These are phyloP conservation scores for Pueraria montana DNA, from an alignment of 306 rosid genomes.

Conservation along the genomic window DNA sequence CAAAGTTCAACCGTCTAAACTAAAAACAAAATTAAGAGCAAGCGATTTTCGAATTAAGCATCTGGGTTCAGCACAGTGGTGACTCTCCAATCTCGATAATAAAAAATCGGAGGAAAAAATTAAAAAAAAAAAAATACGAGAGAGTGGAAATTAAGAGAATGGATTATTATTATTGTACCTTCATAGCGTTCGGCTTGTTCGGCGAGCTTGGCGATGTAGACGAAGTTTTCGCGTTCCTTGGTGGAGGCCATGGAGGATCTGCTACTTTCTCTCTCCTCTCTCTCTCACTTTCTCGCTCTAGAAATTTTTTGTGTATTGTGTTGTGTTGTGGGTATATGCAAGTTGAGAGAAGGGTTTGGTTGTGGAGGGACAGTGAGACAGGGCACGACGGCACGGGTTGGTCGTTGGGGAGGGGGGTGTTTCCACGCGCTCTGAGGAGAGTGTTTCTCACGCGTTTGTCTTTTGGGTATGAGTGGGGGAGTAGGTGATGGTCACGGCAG, in stretches of 20 bases:
- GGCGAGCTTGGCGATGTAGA: constrained; percentile 75
- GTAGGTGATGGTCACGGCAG: neutral
- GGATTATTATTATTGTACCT: constrained; percentile 23
- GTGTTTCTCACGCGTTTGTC: constrained; percentile 24
- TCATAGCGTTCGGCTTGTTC: constrained; percentile 83
- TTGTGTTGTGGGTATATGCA: neutral
- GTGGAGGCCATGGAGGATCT: constrained; percentile 60
- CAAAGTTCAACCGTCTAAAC: constrained; percentile 15
- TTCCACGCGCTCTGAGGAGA: constrained; percentile 24
- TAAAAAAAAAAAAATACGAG: neutral
- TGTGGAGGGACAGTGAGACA: constrained; percentile 46
- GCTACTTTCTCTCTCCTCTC: constrained; percentile 32
- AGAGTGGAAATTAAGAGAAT: neutral
- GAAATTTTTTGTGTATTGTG: neutral
- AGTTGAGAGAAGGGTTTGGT: constrained; percentile 4
- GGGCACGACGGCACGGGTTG: constrained; percentile 40
- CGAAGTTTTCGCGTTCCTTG: constrained; percentile 61
- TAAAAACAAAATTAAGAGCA: neutral
- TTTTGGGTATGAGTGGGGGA: neutral
- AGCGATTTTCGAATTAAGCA: neutral
- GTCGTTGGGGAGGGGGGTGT: neutral
- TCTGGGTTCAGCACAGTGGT: neutral
- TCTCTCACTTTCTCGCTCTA: constrained; percentile 26
- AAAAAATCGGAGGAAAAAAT: neutral
- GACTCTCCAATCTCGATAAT: neutral